Evolutionary conservation across 1,139 yeast genomes (phyloP).

Genomic region (Debaryomyces sp.): DNA sequence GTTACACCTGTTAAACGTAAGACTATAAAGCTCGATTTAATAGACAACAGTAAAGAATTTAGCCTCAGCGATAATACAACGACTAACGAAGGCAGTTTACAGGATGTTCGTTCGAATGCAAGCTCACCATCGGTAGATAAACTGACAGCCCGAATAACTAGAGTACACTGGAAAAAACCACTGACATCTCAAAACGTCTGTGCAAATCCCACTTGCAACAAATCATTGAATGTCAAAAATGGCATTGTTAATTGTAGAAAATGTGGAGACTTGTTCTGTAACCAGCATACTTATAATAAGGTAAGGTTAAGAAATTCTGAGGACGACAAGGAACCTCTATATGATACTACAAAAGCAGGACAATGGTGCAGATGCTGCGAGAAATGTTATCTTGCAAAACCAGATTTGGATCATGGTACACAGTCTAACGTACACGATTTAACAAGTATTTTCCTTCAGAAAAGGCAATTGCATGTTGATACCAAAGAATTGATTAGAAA

Average conservation of each 20-base stretch:
- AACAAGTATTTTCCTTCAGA: conserved; percentile 42
- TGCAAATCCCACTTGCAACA: conserved; percentile 37
- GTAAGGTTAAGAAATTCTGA: conserved; percentile 44
- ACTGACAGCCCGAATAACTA: conserved; percentile 33
- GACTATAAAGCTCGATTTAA: conserved; percentile 33
- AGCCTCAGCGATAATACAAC: conserved; percentile 23
- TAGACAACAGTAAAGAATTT: conserved; percentile 40
- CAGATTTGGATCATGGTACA: conserved; percentile 52
- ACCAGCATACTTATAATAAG: conserved; percentile 61
- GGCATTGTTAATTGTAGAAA: conserved; percentile 64
- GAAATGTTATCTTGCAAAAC: conserved; percentile 57
- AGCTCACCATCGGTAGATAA: conserved; percentile 8
- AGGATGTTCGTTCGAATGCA: neutral
- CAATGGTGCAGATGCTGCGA: conserved; percentile 74
- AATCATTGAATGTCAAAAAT: conserved; percentile 44
- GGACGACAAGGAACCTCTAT: conserved; percentile 33
- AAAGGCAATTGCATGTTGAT: conserved; percentile 45
- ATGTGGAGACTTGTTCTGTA: conserved; percentile 77
- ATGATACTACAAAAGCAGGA: conserved; percentile 43
- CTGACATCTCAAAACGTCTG: conserved; percentile 32
- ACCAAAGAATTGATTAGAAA: conserved; percentile 52
- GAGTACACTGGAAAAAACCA: conserved; percentile 68
- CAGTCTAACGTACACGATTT: conserved; percentile 45
- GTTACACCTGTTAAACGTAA: conserved; percentile 23
- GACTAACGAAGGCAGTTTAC: conserved; percentile 1